Evolutionary conservation across 192 early-diverging fungal genomes (phyloP), one percentile per base, ranked within the genome.

Genomic region (Funneliformis mosseae): DNA sequence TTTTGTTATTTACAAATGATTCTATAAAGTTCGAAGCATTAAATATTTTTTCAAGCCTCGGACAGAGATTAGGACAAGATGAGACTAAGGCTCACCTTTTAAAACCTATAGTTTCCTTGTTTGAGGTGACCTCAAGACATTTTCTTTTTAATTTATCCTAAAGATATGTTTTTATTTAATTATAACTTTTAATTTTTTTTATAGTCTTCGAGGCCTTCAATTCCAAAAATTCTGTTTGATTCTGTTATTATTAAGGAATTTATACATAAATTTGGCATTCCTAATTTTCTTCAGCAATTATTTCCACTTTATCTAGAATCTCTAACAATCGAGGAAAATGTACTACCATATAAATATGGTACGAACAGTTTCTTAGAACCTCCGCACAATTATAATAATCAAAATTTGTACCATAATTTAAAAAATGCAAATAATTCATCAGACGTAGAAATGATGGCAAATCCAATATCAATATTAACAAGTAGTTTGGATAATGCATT

Each of bases 51-150:
- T 82, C 90, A 10, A 89, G 87, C 27, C 84, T 91, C 8, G 87
- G 86, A 0, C 85, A 88, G 42, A 73, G 88, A 25, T 81, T 91
- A 5, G 90, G 90, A 12, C 83, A 80, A 16, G 84, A 88, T 38
- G 84, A 82, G 16, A 83, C 88, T 5, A 88, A 88, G 11, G 60
- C 71, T 0, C 83, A 87, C 67, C 68, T 91, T 10, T 78, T 91
- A n/a, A 91, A 91, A 55, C 88, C 86, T 3, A 89, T 89, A n/a
- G 78, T 89, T 25, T 83, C 88, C 7, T 78, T 91, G n/a, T 89
- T 91, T 81, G 90, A 91, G 80, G 88, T 90, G 86, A 64, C 42
- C 5, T 55, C 5, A 21, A 18, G 21, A 55, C 1, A 21, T 55
- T 55, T 21, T 21, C 21, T 55, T 55, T 6, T 55, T 21, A 55